Evolutionary conservation across 495 filamentous ascomycete genomes (phyloP), one percentile per base, ranked within the genome.

Genomic region (Neurospora intermedia): DNA sequence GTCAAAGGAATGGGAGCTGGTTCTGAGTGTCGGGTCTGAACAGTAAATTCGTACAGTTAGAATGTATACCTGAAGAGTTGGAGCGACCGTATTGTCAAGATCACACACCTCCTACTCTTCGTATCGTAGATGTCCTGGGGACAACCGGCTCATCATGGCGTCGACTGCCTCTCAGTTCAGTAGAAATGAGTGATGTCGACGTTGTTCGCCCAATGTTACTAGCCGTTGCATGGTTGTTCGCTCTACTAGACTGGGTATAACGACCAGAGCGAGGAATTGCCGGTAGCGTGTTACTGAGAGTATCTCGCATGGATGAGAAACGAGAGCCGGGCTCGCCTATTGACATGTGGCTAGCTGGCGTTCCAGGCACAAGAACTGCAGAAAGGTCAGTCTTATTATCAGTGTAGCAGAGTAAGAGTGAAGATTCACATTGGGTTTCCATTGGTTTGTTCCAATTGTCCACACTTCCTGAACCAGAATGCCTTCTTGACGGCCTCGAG

Each of bases 361-460:
- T 66, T 18, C 27, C 54, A 9, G 27, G 54, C 18, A 66, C 16
- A 31, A 27, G 27, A 66, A 35, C 54, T 66, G 54, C 13, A 35
- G 15, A 66, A 10, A 18, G 2, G 13, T 46, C 16, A 71, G 23
- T 54, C 8, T 13, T 23, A 13, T 71, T 10, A 4, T 46, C 23
- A 54, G 18, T 59, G 40, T 48, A 43, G 9, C 9, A 4, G 23
- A 31, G 43, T n/a, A 23, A 48, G 41, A 16, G 9, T 41, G 18
- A 54, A 71, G 23, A 41, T 43, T n/a, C 43, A 77, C 75, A 40
- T 39, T 73, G 73, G 15, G 73, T 40, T 3, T 31, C 59, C 23
- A 40, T 20, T n/a, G 71, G 62, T 20, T 71, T 75, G 46, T 70
- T 73, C 71, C 69, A 75, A 13, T 40, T 15, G 6, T 20, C 42